These are phyloP conservation scores for Stromatinia cepivora DNA, from an alignment of 2,329 filamentous ascomycete species.

Conservation along the genomic window DNA sequence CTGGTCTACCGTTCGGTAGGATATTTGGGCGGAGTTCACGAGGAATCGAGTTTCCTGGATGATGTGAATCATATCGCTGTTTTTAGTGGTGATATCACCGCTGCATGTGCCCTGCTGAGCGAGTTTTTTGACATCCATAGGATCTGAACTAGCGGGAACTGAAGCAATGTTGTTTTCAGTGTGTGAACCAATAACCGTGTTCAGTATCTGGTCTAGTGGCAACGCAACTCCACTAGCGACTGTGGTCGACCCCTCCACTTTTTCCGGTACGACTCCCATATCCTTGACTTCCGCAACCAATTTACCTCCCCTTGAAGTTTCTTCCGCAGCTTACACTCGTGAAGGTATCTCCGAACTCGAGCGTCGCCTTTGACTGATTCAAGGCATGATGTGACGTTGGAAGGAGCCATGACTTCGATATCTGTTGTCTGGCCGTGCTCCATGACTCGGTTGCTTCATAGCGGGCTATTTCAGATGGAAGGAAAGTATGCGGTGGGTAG, in stretches of 20 bases:
- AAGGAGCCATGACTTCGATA: background rate
- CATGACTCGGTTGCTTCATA: background rate
- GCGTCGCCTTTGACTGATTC: background rate
- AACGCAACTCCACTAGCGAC: background rate
- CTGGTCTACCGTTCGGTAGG: background rate
- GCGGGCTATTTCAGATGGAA: background rate
- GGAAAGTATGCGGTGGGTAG: background rate
- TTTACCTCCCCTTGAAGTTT: too few relatives aligned
- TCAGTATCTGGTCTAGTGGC: fast-evolving
- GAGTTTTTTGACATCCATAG: background rate
- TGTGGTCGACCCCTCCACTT: background rate
- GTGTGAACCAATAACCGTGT: background rate
- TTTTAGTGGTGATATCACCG: background rate
- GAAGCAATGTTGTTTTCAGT: background rate
- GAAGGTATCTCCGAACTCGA: background rate
- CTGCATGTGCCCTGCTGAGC: background rate
- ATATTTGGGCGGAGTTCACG: background rate
- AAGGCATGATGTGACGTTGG: background rate
- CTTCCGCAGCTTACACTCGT: background rate
- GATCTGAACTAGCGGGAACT: background rate
- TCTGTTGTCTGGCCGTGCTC: background rate
- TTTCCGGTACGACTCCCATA: background rate
- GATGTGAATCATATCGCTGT: background rate
- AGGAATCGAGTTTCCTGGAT: background rate
- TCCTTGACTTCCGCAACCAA: background rate